These are phyloP conservation scores for Pharus latifolius DNA, from an alignment of 176 grass and related monocot species.

Conservation along the genomic window DNA sequence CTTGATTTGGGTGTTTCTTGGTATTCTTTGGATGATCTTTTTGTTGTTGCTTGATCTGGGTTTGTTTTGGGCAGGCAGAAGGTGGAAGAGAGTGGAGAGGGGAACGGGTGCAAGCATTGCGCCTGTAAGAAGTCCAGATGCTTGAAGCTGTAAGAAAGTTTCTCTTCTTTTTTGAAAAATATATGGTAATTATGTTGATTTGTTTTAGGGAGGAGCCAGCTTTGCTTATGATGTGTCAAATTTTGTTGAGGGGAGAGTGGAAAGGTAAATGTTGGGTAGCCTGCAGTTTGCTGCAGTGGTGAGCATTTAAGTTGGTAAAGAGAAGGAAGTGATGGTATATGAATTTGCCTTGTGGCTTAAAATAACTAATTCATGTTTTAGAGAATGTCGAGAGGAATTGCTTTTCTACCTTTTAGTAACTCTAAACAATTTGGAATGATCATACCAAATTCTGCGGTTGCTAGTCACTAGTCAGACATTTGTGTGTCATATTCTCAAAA, in stretches of 20 bases:
- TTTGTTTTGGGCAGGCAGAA: slow-evolving; percentile 34
- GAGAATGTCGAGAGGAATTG: too few species aligned
- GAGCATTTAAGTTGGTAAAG: not conserved
- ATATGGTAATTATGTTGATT: not conserved
- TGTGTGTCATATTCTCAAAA: not conserved
- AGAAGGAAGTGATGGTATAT: not conserved
- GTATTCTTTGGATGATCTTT: not conserved
- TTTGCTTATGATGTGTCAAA: not conserved
- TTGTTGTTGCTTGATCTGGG: slow-evolving; percentile 7
- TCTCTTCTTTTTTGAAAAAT: not conserved
- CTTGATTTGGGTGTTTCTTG: not conserved
- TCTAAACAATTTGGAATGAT: too few species aligned
- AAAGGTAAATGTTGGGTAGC: not conserved
- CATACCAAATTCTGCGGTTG: too few species aligned
- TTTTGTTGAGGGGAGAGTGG: not conserved
- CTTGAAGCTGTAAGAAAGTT: slow-evolving; percentile 51
- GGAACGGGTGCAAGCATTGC: slow-evolving; percentile 61
- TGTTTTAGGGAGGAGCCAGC: not conserved
- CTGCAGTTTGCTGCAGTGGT: not conserved
- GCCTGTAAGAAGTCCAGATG: slow-evolving; percentile 65
- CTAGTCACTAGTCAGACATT: too few species aligned
- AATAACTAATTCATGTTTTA: too few species aligned
- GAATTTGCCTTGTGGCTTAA: too few species aligned
- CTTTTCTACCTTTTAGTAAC: too few species aligned
- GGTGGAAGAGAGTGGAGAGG: slow-evolving; percentile 42